Conservation (phyloP, 202 grass and related monocot genomes). For the Zizania palustris region DNA sequence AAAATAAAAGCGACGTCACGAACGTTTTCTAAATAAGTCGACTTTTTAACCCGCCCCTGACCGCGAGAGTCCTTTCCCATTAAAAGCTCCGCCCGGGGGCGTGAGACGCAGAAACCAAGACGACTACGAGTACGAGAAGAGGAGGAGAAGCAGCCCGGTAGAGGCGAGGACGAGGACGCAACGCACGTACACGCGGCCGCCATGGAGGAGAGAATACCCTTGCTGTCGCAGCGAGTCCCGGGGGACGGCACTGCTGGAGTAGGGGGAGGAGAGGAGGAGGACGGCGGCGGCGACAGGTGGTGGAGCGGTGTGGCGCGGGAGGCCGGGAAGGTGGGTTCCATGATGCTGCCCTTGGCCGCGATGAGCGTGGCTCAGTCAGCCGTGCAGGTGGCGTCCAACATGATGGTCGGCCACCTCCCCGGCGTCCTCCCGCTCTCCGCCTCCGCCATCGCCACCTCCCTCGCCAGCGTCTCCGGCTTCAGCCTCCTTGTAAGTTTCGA, state of each 20-base stretch:
- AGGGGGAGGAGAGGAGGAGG: background rate
- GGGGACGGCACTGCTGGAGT: conserved; percentile 2
- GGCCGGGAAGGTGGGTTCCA: conserved; percentile 47
- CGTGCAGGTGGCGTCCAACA: conserved; percentile 76
- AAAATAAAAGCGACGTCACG: no score
- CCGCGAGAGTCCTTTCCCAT: conserved; percentile 8
- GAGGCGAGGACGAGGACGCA: background rate
- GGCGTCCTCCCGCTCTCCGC: conserved; percentile 72
- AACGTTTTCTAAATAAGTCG: background rate
- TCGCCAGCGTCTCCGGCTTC: conserved; percentile 79
- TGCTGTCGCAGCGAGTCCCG: conserved; percentile 9
- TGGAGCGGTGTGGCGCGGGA: conserved; percentile 45
- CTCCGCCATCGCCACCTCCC: conserved; percentile 79
- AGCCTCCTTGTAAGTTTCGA: conserved; percentile 68
- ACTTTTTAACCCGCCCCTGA: conserved; percentile 16
- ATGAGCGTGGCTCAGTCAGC: conserved; percentile 67
- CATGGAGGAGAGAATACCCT: conserved; percentile 48
- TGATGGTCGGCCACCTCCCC: conserved; percentile 92
- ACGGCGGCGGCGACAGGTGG: conserved; percentile 23
- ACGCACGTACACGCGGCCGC: background rate
- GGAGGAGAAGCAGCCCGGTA: background rate
- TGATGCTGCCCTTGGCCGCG: conserved; percentile 75
- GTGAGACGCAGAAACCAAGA: conserved; percentile 3
- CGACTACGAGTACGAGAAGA: background rate
- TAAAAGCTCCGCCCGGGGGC: conserved; percentile 21